Evolutionary conservation across 2,329 filamentous ascomycete species (phyloP).

Genomic region (Colletotrichum sidae): DNA sequence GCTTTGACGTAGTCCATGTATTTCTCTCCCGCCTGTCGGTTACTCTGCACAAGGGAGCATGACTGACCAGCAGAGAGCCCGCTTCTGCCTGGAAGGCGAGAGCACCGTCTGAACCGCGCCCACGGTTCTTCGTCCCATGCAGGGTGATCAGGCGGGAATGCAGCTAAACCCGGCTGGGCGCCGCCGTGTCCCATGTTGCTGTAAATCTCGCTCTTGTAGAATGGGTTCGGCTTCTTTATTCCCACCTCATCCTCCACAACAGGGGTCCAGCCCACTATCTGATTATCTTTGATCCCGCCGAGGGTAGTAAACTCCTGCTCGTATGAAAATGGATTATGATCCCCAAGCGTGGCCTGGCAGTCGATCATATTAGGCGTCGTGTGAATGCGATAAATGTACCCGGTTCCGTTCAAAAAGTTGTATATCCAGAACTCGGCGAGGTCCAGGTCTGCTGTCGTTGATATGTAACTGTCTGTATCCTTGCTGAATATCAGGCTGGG

Average conservation of each 20-base stretch:
- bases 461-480: slow-evolving; percentile 10
- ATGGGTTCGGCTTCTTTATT: not conserved
- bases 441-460: not conserved
- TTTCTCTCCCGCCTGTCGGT: not conserved
- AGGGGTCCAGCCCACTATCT: slow-evolving; percentile 17
- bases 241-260: not conserved
- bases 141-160: slow-evolving; percentile 1
- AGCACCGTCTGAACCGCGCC: not conserved
- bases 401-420: not conserved
- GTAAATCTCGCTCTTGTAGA: slow-evolving; percentile 1
- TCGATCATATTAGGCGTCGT: slow-evolving; percentile 19
- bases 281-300: slow-evolving; percentile 9
- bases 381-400: slow-evolving; percentile 20
- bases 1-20: slow-evolving; percentile 9
- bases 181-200: slow-evolving; percentile 14
- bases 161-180: slow-evolving; percentile 2
- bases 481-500: no score
- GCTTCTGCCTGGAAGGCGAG: not conserved
- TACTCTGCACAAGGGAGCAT: not conserved
- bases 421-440: not conserved
- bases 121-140: not conserved
- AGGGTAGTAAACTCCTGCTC: slow-evolving; percentile 9
- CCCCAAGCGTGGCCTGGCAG: slow-evolving; percentile 5
- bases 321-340: not conserved
- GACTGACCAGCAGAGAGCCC: not conserved